Evolutionary conservation across 2,329 filamentous ascomycete species (phyloP), one percentile per base, ranked within the genome.

Genomic region (Penicillium sp.): DNA sequence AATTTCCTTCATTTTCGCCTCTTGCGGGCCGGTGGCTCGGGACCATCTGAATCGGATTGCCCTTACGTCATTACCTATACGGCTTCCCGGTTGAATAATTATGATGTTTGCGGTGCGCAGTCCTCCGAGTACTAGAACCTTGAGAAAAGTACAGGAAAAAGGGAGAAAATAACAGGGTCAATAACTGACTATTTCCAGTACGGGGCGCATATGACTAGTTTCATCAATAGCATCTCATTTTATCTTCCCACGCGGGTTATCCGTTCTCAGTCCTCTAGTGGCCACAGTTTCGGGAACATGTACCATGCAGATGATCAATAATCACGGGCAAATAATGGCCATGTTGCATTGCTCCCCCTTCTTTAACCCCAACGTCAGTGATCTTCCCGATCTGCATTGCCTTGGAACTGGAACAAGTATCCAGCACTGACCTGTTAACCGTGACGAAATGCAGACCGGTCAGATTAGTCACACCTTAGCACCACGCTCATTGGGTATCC

Each of bases 361-460:
- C 33, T 22, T 41, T n/a, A 53, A 31, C 63, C 65, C 64, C 65
- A 41, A 66, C 66, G 64, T 66, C 64, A 67, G 59, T 48, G 66
- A 68, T 68, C 66, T 62, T 65, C 66, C 66, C 46, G 61, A 68
- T 68, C 65, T 55, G 60, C 64, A 22, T 35, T 26, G 37, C 33
- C 37, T 35, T 51, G 35, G 48, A 37, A 35, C 47, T 31, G n/a
- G 26, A 21, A 31, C n/a, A 48, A 33, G 27, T 48, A 14, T 21
- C 19, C 22, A n/a, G 16, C 45, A 31, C 26, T 47, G 43, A 29
- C 45, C 45, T 47, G 24, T 24, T 39, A 7, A 9, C 26, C 44
- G 49, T 58, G 58, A 55, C 55, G 55, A 60, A 60, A 58, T 52
- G 57, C 35, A 45, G 44, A 26, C 35, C 46, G 35, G 47, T 21